phyloP scores from a whole-genome alignment of 78 protist genomes.

The Cavenderia fasciculata region DNA sequence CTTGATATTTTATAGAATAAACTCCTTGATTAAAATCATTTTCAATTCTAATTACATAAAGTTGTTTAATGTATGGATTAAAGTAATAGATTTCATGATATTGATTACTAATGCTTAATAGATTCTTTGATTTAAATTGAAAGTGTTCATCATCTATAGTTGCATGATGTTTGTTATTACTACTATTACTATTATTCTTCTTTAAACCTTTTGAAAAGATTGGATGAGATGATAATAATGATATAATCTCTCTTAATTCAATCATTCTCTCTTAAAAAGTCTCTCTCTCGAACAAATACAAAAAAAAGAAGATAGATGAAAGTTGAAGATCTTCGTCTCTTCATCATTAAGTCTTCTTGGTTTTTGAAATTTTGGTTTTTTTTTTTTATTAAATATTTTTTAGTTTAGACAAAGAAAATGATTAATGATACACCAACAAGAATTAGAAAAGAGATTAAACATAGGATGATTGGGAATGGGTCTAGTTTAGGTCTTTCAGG shows the following conservation, averaged over 20 bases:
- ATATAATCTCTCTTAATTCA: slow-evolving; percentile 26
- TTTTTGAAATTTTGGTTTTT: too few species aligned
- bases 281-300: too few species aligned
- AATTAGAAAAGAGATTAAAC: background rate
- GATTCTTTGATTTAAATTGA: slow-evolving; percentile 6
- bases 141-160: background rate
- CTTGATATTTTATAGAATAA: slow-evolving; percentile 35
- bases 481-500: background rate
- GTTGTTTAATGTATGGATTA: background rate
- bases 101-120: slow-evolving; percentile 32
- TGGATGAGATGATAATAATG: slow-evolving; percentile 1
- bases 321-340: too few species aligned
- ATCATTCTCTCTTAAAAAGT: background rate
- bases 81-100: slow-evolving; percentile 39
- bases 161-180: background rate
- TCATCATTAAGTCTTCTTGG: too few species aligned
- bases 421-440: slow-evolving; percentile 11
- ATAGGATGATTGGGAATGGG: slow-evolving; percentile 6
- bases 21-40: slow-evolving; percentile 15
- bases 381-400: too few species aligned
- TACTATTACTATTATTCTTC: background rate
- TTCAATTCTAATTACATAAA: slow-evolving; percentile 47
- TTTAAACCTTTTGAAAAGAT: background rate
- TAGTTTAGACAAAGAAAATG: background rate
- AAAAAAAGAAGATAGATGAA: too few species aligned